Percentiles rank a stretch among this genome's conserved stretches.
phyloP scores from a whole-genome alignment of 352 stramenopile species.

The Phytophthora tentaculata region DNA sequence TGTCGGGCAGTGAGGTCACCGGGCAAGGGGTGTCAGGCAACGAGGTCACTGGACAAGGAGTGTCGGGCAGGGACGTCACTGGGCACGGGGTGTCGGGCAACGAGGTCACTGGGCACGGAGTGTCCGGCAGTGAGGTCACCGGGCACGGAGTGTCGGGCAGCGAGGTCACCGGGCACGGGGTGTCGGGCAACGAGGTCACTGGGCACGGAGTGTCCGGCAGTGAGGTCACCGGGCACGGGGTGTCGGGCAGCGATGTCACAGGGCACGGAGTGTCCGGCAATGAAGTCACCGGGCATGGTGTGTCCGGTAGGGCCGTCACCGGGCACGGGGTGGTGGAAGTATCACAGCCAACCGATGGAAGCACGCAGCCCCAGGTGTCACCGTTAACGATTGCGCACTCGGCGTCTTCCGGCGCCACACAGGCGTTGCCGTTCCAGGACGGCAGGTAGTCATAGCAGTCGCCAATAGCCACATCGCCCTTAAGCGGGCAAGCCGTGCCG shows the following conservation, averaged over 20 bases:
- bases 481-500: conserved; percentile 38
- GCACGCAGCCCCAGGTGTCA: conserved; percentile 44
- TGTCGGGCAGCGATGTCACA: conserved; percentile 7
- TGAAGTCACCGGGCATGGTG: conserved; percentile 10
- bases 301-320: conserved; percentile 2
- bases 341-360: conserved; percentile 34
- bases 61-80: conserved; percentile 6
- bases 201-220: conserved; percentile 12
- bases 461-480: conserved; percentile 40
- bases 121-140: conserved; percentile 2
- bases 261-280: conserved; percentile 16
- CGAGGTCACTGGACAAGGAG: conserved; percentile 29
- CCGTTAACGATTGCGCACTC: conserved; percentile 49
- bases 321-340: conserved; percentile 26
- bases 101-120: background rate
- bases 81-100: background rate
- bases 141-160: background rate
- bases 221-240: conserved; percentile 28
- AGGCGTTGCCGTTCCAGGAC: conserved; percentile 49
- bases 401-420: conserved; percentile 44
- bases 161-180: background rate
- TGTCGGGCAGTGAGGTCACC: no score
- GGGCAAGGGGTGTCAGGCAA: conserved; percentile 10
- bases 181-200: conserved; percentile 1
- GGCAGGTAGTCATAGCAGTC: conserved; percentile 48